Conservation (phyloP, 129 eudicot species). For the Deinandra increscens region DNA sequence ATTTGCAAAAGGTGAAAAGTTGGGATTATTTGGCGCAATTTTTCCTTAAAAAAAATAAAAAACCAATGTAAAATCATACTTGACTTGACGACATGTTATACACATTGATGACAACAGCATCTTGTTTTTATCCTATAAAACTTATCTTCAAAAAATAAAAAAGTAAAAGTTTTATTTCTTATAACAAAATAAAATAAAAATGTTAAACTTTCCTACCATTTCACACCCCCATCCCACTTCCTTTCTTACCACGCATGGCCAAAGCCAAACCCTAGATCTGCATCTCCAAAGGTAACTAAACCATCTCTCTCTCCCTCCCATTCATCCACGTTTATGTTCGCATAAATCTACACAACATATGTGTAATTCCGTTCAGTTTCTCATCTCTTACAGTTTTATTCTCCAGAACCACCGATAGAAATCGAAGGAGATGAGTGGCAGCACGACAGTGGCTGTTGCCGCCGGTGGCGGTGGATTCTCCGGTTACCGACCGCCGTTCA, state of each 20-base stretch:
- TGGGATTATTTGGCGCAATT: no score
- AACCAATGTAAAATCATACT: no score
- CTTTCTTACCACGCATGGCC: conserved; percentile 45
- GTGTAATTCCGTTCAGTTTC: not conserved
- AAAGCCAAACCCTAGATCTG: conserved; percentile 91
- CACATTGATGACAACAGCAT: no score
- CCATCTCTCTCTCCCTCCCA: conserved; percentile 27
- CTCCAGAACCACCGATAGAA: not conserved
- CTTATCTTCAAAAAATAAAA: no score
- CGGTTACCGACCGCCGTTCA: conserved; percentile 52
- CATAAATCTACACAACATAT: conserved; percentile 1
- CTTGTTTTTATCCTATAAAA: no score
- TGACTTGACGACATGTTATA: no score
- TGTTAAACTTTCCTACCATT: not conserved
- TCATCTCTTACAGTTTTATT: conserved; percentile 15
- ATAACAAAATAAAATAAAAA: no score
- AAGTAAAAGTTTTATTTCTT: no score
- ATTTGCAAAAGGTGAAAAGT: no score
- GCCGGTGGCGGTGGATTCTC: conserved; percentile 41
- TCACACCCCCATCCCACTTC: conserved; percentile 22
- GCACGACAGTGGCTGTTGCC: conserved; percentile 41
- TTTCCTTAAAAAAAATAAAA: no score
- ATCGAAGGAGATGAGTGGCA: conserved; percentile 35
- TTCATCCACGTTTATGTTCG: conserved; percentile 29
- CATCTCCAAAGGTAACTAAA: conserved; percentile 38